Conservation (phyloP, 208 protist species). For the Vickermania ingenoplastis region DNA sequence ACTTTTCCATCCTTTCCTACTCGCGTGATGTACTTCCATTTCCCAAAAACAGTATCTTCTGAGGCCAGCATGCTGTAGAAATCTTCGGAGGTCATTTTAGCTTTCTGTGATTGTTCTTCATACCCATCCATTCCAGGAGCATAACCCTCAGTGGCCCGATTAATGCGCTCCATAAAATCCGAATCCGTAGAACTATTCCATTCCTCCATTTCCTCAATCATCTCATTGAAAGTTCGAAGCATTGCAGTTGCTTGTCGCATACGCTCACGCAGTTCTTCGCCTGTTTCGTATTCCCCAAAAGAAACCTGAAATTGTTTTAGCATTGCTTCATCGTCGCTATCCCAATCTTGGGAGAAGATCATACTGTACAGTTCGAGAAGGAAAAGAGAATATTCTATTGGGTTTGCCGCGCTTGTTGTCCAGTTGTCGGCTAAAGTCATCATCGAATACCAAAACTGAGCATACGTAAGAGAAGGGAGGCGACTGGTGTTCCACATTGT, state of each 20-base stretch:
- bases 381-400: conserved; percentile 60
- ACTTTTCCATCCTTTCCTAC: conserved; percentile 4
- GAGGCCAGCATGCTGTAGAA: background rate
- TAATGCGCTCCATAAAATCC: conserved; percentile 5
- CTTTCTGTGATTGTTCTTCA: background rate
- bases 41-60: background rate
- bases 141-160: background rate
- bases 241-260: conserved; percentile 6
- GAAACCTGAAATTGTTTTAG: conserved; percentile 4
- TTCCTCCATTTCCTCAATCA: conserved; percentile 26
- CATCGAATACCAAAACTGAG: conserved; percentile 81
- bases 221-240: conserved; percentile 24
- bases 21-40: conserved; percentile 1
- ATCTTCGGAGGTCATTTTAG: background rate
- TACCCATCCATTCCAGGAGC: background rate
- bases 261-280: conserved; percentile 11
- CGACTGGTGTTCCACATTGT: conserved; percentile 13
- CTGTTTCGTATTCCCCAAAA: conserved; percentile 10
- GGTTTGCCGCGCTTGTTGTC: conserved; percentile 58
- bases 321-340: conserved; percentile 47
- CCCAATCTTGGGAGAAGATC: conserved; percentile 73
- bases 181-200: conserved; percentile 5
- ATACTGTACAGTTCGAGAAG: conserved; percentile 75
- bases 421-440: conserved; percentile 84
- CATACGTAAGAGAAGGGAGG: conserved; percentile 63